Base-by-base conservation (phyloP, 192 early-diverging fungal species). In the Glomus cerebriforme region DNA sequence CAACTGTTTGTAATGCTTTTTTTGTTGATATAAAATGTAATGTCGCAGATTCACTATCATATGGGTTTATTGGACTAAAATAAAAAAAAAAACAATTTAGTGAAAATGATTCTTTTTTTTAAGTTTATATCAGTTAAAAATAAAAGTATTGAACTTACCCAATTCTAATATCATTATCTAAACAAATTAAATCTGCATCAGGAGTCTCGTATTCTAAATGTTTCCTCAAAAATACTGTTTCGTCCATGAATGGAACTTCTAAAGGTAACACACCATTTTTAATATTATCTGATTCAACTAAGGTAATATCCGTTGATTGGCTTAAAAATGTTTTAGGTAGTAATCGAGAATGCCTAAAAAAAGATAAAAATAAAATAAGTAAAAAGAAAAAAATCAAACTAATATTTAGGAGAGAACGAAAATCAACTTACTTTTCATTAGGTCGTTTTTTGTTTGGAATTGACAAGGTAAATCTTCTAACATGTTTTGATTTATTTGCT, bases 11-110 rank as follows among this genome's bases (percentile, higher is more conserved):
- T 65, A 88, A 59, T 31, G 85, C 83, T 49, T 90, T 87, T 73
- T 86, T 87, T 70, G 87, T 83, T 4, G 89, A 86, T 73, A 90
- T 88, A 68, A 90, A 90, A 49, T 84, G 83, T 26, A 90, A 62
- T 67, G 87, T 81, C 13, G 86, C 74, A 31, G 82, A 84, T 82
- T 90, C 86, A 45, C 86, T 87, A 22, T 86, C 87, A 17, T 83
- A 79, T 22, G 87, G 86, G 35, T 84, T 84, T 45, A 90, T 54
- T 26, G 87, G 87, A 35, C 89, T 89, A 78, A 17, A 79, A 7
- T 32, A 31, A 1, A 35, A 73, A 29, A 26, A 39, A 72, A 31
- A 64, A 34, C 2, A 17, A 8, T 12, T 17, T 19, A 59, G 2
- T 37, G 8, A 13, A 24, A 24, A 31, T 27, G 0, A 19, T 24